Base-by-base conservation (phyloP, 495 filamentous ascomycete genomes). In the Neurospora sp. region DNA sequence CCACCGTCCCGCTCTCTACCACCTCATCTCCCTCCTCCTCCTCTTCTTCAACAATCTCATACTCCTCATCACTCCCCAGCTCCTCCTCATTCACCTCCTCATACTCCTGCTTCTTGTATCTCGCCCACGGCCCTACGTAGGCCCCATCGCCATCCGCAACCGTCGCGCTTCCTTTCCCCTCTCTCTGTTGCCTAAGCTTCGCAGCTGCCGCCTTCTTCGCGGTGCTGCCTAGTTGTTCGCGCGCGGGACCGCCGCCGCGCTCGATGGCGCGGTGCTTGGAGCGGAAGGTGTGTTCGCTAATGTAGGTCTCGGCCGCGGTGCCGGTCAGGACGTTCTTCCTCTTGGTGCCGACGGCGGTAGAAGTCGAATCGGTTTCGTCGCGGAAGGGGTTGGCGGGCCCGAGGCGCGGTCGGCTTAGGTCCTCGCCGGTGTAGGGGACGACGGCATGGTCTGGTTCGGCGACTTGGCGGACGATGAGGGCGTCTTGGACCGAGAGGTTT, bases 71-170 rank as follows among this genome's bases (percentile, higher is more conserved):
- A 74, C 90, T 94, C 69, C 84, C 92, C 72, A 89, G 82, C 75
- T 90, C 90, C 75, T 86, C 90, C 10, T 85, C 85, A 69, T 84
- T 85, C 6, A 87, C 83, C 59, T 83, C 81, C 77, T 94, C 90
- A 74, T 92, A 93, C 72, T 88, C 83, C 44, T 85, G 81, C 41
- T 76, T 78, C 73, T 91, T 88, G 75, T 96, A 98, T 79, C 87
- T 88, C 39, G 96, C 96, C 96, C 96, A 99, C 0, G 96, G 96
- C 1, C 96, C 96, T 39, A 94, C 86, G 80, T 98, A 98, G 37
- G 93, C 90, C 44, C 90, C 90, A 7, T 92, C 90, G 0, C 96
- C 96, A 74, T 97, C 93, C 0, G 94, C 89, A 44, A 97, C 85
- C 70, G 90, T 89, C 39, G 92, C 85, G 79, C 95, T 90, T 8